Conservation (phyloP, 108 stramenopile species). For the Cyclostephanos invisitatus region DNA sequence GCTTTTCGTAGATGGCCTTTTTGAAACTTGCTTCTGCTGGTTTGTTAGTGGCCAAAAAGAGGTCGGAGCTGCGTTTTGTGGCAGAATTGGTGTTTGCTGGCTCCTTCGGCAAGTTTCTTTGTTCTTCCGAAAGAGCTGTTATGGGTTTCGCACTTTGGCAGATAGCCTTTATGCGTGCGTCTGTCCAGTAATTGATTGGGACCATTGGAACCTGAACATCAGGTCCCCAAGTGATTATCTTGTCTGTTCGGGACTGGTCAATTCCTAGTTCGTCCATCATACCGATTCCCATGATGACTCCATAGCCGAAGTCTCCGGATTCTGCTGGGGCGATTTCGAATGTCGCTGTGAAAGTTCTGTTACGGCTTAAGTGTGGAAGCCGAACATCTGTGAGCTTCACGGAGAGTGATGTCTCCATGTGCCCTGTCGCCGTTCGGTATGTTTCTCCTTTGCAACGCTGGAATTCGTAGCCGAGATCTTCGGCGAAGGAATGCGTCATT, state of each 20-base stretch:
- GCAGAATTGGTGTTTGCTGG: too few species aligned
- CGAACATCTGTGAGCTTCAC: background rate
- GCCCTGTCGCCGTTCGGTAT: background rate
- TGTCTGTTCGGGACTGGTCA: background rate
- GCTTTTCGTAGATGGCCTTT: too few species aligned
- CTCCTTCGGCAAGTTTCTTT: too few species aligned
- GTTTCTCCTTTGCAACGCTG: background rate
- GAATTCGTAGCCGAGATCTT: background rate
- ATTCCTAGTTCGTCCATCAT: background rate
- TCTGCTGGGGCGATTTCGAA: background rate
- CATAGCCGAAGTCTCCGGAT: background rate
- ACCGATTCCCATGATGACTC: conserved; percentile 3
- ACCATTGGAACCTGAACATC: too few species aligned
- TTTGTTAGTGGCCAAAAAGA: too few species aligned
- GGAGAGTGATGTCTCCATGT: background rate
- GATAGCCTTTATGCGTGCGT: too few species aligned
- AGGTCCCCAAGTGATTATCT: too few species aligned
- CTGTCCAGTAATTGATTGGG: too few species aligned
- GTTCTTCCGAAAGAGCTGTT: too few species aligned
- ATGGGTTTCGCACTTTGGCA: too few species aligned
- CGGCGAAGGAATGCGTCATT: background rate
- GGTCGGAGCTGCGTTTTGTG: too few species aligned
- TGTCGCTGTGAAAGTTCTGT: background rate
- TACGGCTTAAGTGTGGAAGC: background rate
- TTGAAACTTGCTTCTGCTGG: too few species aligned